Percentiles rank a stretch among this genome's conserved stretches.
Evolutionary conservation across 2,329 filamentous ascomycete species (phyloP).

Genomic region (Pyrenochaeta sp.): DNA sequence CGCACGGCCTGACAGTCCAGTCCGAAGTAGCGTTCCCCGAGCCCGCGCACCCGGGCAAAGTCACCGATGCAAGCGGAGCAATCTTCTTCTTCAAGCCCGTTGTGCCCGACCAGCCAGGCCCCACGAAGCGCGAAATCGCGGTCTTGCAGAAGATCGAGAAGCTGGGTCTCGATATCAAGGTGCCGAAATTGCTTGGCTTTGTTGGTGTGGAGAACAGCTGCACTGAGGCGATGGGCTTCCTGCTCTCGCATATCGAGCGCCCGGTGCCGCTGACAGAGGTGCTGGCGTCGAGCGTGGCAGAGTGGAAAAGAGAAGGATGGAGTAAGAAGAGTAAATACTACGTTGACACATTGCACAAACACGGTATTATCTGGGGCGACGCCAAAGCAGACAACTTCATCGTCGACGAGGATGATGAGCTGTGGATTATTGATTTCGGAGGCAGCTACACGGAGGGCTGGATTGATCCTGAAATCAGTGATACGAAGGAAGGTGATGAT

Average conservation of each 20-base stretch:
- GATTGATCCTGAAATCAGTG: conserved; percentile 48
- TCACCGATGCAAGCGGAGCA: conserved; percentile 4
- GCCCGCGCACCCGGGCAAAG: conserved; percentile 25
- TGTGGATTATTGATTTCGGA: conserved; percentile 53
- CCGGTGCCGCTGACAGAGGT: conserved; percentile 20
- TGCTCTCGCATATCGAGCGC: conserved; percentile 16
- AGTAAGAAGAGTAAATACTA: conserved; percentile 18
- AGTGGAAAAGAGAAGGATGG: conserved; percentile 14
- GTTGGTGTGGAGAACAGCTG: conserved; percentile 15
- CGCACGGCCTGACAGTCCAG: no score
- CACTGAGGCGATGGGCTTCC: conserved; percentile 19
- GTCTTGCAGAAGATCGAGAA: conserved; percentile 17
- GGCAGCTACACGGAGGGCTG: conserved; percentile 52
- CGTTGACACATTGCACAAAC: conserved; percentile 13
- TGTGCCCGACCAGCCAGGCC: conserved; percentile 15
- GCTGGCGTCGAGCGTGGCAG: conserved; percentile 14
- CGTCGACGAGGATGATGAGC: conserved; percentile 46
- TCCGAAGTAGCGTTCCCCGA: no score
- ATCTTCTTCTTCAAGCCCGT: conserved; percentile 28
- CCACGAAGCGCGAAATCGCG: conserved; percentile 24
- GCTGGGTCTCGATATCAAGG: conserved; percentile 18
- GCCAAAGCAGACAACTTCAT: conserved; percentile 48
- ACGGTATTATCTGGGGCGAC: conserved; percentile 36
- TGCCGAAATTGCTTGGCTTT: conserved; percentile 15
- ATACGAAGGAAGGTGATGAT: conserved; percentile 49